Percentiles rank a stretch among this genome's conserved stretches.
phyloP scores from a whole-genome alignment of 257 asterid species.

The Galeopsis tetrahit region DNA sequence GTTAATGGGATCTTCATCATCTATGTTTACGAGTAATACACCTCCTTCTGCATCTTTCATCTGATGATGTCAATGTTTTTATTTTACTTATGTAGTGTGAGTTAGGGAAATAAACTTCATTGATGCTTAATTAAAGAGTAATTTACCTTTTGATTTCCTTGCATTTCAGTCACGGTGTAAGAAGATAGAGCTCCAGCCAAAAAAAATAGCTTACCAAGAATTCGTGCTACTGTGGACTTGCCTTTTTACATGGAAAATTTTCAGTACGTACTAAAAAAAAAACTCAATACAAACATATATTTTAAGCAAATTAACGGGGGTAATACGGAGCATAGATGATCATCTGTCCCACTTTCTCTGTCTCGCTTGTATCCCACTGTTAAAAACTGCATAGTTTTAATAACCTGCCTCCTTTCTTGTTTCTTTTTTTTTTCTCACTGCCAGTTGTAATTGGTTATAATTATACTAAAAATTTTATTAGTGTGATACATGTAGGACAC shows the following conservation, averaged over 20 bases:
- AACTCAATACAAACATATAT: background rate
- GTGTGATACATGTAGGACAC: background rate
- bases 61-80: slow-evolving; percentile 38
- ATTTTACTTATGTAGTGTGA: slow-evolving; percentile 2
- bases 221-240: slow-evolving; percentile 55
- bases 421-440: background rate
- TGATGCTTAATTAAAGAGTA: background rate
- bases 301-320: background rate
- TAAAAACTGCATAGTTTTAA: background rate
- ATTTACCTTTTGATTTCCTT: slow-evolving; percentile 45
- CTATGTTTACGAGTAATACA: slow-evolving; percentile 49
- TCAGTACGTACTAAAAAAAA: background rate
- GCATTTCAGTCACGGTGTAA: slow-evolving; percentile 51
- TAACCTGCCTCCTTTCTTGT: background rate
- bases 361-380: background rate
- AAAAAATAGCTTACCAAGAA: slow-evolving; percentile 56
- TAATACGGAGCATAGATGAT: background rate
- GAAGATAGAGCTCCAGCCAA: slow-evolving; percentile 52
- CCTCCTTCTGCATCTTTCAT: slow-evolving; percentile 53
- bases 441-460: background rate
- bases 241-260: slow-evolving; percentile 36
- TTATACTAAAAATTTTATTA: background rate
- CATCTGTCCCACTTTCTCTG: background rate
- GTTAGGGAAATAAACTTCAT: slow-evolving; percentile 21
- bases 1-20: slow-evolving; percentile 46